Evolutionary conservation across 306 rosid genomes (phyloP), one percentile per base, ranked within the genome.

Genomic region (Oemleria cerasiformis): DNA sequence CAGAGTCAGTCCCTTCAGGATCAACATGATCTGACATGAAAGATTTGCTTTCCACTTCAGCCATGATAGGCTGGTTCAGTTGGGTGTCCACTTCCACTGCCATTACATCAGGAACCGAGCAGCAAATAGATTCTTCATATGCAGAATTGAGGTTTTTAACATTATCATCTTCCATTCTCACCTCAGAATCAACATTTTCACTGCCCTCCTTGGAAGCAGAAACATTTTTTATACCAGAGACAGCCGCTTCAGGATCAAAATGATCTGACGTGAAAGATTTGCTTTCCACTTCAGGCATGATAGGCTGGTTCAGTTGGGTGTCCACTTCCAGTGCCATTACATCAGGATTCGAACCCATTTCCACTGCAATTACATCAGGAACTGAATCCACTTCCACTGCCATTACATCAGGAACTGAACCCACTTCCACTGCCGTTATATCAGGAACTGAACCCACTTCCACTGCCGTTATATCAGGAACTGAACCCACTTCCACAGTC

Each of bases 141-240:
- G 30, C 30, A 25, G 30, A 25, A 25, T 25, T 25, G 30, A 25
- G 23, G 61, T 65, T 65, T 51, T 65, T 54, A 17, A 57, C 57
- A 51, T 10, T 56, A 39, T 53, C 57, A 76, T 50, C 65, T 44
- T 69, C 75, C 54, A 51, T 68, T 77, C 41, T 73, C 59, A 56
- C 73, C 69, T 76, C 77, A 56, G n/a, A 16, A 65, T 77, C 68
- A 57, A 66, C 38, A 70, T 55, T 62, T 49, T 67, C 80, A 25
- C 75, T 69, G 43, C 44, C 86, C 51, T 78, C 73, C 69, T 48
- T 30, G 65, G 65, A 43, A 71, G 58, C 76, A 75, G 72, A 68
- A 63, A 25, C 57, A 67, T n/a, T 11, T 13, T 45, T 20, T 70
- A 17, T 51, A 20, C 34, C 67, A 75, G 50, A 36, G 39, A 73